Base-by-base conservation (phyloP, 257 asterid species). In the Ilex asprella region DNA sequence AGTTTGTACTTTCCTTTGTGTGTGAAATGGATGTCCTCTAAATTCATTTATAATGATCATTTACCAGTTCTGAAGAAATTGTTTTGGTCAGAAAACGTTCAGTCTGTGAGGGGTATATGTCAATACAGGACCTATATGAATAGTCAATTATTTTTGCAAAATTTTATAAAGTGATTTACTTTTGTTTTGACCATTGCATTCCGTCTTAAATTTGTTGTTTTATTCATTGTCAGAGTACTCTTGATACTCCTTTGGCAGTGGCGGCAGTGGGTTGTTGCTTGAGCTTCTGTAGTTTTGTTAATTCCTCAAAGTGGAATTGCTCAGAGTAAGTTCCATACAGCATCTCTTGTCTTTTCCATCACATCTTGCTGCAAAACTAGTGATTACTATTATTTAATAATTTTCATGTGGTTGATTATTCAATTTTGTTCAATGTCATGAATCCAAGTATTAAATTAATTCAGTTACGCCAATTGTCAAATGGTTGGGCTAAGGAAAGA, bases 181-280 rank as follows among this genome's bases (percentile, higher is more conserved):
- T 59, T 52, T 35, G 41, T 16, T 58, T 66, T 55, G n/a, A 16
- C 39, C 44, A 46, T 14, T 46, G 43, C 60, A 14, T 74, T 47
- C 53, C 5, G 32, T 14, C 64, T 66, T 66, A 60, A 69, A 39
- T 60, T 65, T 58, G 70, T 65, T 58, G 52, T 39, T 66, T 30
- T 64, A 8, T 64, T 55, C 66, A 44, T 65, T 82, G 44, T 63
- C 86, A 90, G 98, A 88, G 96, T 74, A 81, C 98, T 1, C 80
- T 81, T 55, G 98, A 91, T 78, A 73, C 72, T 63, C 84, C 71
- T 59, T 67, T 88, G 81, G 94, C 88, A 6, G n/a, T 78, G 68
- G 75, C 63, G 59, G 62, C 82, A 75, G 86, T 91, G 29, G 65
- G 73, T 64, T 78, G 67, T 63, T 70, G 86, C 62, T 39, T 67